These are phyloP conservation scores for Zarea fungicola DNA, from an alignment of 2,329 filamentous ascomycete species.

Conservation along the genomic window DNA sequence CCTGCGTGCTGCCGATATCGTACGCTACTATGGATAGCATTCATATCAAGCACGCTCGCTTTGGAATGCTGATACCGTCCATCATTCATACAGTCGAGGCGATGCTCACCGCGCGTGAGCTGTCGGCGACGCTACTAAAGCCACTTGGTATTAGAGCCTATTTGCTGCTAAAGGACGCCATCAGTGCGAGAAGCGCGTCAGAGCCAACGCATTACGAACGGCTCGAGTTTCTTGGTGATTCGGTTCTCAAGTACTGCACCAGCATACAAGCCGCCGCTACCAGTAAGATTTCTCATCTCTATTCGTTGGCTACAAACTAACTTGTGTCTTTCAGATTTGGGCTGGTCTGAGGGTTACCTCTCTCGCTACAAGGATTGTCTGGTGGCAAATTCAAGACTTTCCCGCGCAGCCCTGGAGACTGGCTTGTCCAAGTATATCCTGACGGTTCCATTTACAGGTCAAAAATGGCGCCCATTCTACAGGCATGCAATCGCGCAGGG, in stretches of 20 bases:
- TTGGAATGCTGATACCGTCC: constrained; percentile 64
- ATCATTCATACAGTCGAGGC: constrained; percentile 67
- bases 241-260: constrained; percentile 69
- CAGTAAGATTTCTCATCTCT: constrained; percentile 33
- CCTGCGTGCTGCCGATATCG: constrained; percentile 38
- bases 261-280: constrained; percentile 57
- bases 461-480: constrained; percentile 68
- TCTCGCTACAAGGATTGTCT: constrained; percentile 61
- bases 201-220: constrained; percentile 70
- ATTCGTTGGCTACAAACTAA: background rate
- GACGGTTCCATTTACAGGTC: constrained; percentile 58
- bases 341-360: constrained; percentile 73
- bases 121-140: constrained; percentile 38
- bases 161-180: constrained; percentile 59
- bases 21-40: constrained; percentile 47
- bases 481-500: constrained; percentile 31
- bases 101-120: constrained; percentile 54
- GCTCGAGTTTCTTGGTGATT: constrained; percentile 83
- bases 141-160: constrained; percentile 47
- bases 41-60: constrained; percentile 38
- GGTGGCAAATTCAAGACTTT: constrained; percentile 71
- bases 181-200: constrained; percentile 58
- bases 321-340: constrained; percentile 41
- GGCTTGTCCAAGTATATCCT: constrained; percentile 72
- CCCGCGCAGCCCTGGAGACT: constrained; percentile 53